Conservation (phyloP, 306 rosid genomes). For the Rosa chinensis region DNA sequence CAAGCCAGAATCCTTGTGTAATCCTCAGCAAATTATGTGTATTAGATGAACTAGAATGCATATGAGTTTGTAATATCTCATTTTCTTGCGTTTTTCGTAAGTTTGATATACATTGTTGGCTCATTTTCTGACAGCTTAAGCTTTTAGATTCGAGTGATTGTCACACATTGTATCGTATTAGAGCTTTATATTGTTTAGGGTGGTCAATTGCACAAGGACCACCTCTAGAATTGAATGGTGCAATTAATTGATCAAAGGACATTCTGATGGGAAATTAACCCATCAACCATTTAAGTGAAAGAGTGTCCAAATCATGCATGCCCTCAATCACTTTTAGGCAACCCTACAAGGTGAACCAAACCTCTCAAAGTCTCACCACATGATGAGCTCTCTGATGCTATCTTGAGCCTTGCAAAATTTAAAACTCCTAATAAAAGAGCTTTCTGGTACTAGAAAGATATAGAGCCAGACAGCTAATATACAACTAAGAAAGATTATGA, state of each 20-base stretch:
- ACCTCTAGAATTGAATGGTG: constrained; percentile 31
- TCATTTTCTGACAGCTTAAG: background rate
- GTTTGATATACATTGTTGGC: background rate
- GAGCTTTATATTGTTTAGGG: background rate
- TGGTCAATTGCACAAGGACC: constrained; percentile 9
- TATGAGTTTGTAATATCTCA: background rate
- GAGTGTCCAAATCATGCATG: constrained; percentile 26
- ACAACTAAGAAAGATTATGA: constrained; percentile 69
- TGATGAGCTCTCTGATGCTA: constrained; percentile 44
- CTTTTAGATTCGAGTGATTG: background rate
- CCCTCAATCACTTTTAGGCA: constrained; percentile 30
- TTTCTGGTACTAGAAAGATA: constrained; percentile 22
- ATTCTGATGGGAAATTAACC: background rate
- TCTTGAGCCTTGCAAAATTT: constrained; percentile 30
- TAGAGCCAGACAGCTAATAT: constrained; percentile 61
- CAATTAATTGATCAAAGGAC: constrained; percentile 13
- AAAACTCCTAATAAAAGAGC: constrained; percentile 30
- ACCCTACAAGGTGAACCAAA: constrained; percentile 55
- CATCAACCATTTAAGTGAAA: constrained; percentile 21
- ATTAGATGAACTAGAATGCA: background rate
- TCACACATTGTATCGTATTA: background rate
- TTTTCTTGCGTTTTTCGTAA: background rate
- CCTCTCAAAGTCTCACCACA: constrained; percentile 47
- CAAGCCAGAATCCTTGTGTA: background rate
- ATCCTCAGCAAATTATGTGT: background rate